Evolutionary conservation across 768 basidiomycete species (phyloP), one percentile per base, ranked within the genome.

Genomic region (Leucogyrophana mollusca): DNA sequence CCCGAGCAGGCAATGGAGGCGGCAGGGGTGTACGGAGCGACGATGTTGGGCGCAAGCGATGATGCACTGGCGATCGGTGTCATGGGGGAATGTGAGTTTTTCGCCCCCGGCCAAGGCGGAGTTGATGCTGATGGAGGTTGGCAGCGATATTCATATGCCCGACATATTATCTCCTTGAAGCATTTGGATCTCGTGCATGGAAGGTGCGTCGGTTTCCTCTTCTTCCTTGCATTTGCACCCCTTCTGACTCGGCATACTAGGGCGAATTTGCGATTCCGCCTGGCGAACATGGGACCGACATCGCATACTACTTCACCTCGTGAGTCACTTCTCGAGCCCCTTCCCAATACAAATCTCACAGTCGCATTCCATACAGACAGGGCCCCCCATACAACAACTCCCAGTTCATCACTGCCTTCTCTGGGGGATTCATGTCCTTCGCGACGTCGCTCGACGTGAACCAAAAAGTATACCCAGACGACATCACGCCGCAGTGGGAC

Each of bases 101-200:
- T 6, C 11, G 25, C n/a, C 24, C 20, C 33, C 16, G 9, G 18
- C 22, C 11, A 42, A 22, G 13, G 36, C 13, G 27, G 13, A 30
- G 27, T 18, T 40, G 7, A 34, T 17, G 14, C n/a, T 6, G 13
- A 4, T 17, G 18, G 23, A 32, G 34, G 14, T 41, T 30, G 35
- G 11, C 17, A 65, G 74, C 73, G 8, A 73, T 76, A 38, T 72
- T 77, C 39, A 63, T 67, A 17, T 78, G 75, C 47, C 75, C 76
- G 0, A 70, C 72, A 0, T 76, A 76, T 47, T 70, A 53, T 33
- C 35, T 69, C 14, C 46, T 68, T 32, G 17, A 51, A 7, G 63
- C 66, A 0, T 71, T 68, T 42, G 45, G 40, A 1, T 48, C 54
- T n/a, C 46, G 27, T 11, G 53, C 58, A 3, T 68, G 58, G 56